phyloP scores from a whole-genome alignment of 352 stramenopile species.

The Phytophthora hybrid region DNA sequence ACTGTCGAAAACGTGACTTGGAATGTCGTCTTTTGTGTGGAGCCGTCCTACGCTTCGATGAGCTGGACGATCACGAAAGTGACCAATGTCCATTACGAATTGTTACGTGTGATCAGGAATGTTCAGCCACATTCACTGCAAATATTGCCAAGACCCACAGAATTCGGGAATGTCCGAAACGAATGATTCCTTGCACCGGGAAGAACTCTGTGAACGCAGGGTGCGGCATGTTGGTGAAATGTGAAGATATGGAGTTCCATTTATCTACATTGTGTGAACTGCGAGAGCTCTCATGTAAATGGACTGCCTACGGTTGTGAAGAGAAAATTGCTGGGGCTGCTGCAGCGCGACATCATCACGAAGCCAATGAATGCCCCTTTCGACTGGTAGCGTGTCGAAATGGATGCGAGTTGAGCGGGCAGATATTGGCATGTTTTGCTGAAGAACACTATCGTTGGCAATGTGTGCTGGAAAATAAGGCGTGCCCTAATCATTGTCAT shows the following conservation, averaged over 20 bases:
- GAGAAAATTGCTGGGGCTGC: slow-evolving; percentile 48
- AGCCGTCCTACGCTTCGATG: slow-evolving; percentile 48
- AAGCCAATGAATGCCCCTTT: slow-evolving; percentile 67
- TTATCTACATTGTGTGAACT: slow-evolving; percentile 56
- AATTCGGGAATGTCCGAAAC: slow-evolving; percentile 60
- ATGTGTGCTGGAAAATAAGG: slow-evolving; percentile 56
- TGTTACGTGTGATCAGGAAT: slow-evolving; percentile 54
- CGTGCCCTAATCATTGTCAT: slow-evolving; percentile 47
- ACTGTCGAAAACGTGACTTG: slow-evolving; percentile 69
- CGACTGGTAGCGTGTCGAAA: slow-evolving; percentile 61
- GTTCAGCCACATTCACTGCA: slow-evolving; percentile 49
- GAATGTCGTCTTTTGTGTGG: slow-evolving; percentile 65
- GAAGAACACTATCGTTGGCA: slow-evolving; percentile 76
- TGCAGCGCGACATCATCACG: slow-evolving; percentile 58
- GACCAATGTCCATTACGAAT: slow-evolving; percentile 54
- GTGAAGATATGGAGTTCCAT: slow-evolving; percentile 74
- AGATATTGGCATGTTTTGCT: slow-evolving; percentile 58
- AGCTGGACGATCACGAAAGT: slow-evolving; percentile 60
- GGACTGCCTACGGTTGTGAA: slow-evolving; percentile 55
- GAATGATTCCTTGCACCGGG: slow-evolving; percentile 52
- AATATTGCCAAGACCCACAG: slow-evolving; percentile 50
- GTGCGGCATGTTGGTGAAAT: slow-evolving; percentile 53
- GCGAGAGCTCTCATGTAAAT: slow-evolving; percentile 62
- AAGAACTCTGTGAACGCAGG: slow-evolving; percentile 30
- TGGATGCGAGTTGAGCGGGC: slow-evolving; percentile 48